Conservation (phyloP, 75 land plant species). For the Gnetum montanum region DNA sequence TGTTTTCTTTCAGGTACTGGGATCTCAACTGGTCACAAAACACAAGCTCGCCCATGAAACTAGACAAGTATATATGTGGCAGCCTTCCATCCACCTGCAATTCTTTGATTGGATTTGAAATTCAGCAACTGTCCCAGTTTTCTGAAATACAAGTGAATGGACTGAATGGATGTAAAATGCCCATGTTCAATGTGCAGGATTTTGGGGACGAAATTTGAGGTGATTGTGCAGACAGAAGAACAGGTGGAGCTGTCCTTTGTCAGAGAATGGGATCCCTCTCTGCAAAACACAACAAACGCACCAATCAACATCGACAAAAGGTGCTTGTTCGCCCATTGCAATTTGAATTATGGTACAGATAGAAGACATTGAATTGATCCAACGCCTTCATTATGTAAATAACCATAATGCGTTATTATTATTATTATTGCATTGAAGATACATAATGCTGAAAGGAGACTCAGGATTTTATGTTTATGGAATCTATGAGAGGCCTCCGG, state of each 20-base stretch:
- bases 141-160: too few species aligned
- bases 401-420: background rate
- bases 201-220: constrained; percentile 22
- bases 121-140: too few species aligned
- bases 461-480: constrained; percentile 68
- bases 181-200: too few species aligned
- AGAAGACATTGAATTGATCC: background rate
- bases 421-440: constrained; percentile 22
- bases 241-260: constrained; percentile 44
- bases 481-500: constrained; percentile 45
- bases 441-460: constrained; percentile 39
- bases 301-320: constrained; percentile 50
- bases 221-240: constrained; percentile 18
- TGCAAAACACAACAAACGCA: constrained; percentile 2
- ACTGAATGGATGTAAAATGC: too few species aligned
- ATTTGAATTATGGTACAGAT: background rate
- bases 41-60: too few species aligned
- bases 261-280: constrained; percentile 20
- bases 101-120: too few species aligned
- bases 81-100: too few species aligned
- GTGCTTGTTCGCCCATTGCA: too few species aligned
- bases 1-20: too few species aligned
- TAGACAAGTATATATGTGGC: too few species aligned
- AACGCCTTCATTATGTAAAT: background rate
- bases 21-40: too few species aligned